phyloP scores from a whole-genome alignment of 2,329 filamentous ascomycete genomes.

The Verticillium zaregamsianum region DNA sequence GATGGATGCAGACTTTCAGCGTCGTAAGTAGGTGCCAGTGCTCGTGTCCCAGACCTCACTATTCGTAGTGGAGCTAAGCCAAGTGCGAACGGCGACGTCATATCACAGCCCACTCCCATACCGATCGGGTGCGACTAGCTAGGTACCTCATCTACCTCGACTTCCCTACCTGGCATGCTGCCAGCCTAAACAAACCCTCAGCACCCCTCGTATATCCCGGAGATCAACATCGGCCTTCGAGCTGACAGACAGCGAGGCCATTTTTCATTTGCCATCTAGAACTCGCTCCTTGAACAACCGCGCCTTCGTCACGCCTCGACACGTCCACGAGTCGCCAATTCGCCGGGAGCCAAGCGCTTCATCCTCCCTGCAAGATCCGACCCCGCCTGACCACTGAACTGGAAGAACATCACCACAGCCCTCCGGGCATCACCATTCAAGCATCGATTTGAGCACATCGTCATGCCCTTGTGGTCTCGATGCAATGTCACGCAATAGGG shows the following conservation, averaged over 20 bases:
- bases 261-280: no score
- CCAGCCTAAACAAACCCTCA: not conserved
- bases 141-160: not conserved
- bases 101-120: not conserved
- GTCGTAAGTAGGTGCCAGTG: not conserved
- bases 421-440: not conserved
- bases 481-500: conserved; percentile 50
- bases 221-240: no score
- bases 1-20: not conserved
- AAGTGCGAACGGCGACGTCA: not conserved
- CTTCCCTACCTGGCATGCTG: not conserved
- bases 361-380: not conserved
- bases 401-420: not conserved
- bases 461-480: not conserved
- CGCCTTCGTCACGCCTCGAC: no score
- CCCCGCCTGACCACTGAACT: not conserved
- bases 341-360: not conserved
- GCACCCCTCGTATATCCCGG: no score
- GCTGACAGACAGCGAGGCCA: no score
- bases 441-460: not conserved
- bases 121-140: not conserved
- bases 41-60: no score
- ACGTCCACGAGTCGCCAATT: not conserved
- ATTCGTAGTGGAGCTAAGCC: not conserved
- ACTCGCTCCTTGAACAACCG: no score